These are phyloP conservation scores for Erythrobasidium hasegawianum DNA, from an alignment of 1,284 basidiomycete genomes.

Conservation along the genomic window DNA sequence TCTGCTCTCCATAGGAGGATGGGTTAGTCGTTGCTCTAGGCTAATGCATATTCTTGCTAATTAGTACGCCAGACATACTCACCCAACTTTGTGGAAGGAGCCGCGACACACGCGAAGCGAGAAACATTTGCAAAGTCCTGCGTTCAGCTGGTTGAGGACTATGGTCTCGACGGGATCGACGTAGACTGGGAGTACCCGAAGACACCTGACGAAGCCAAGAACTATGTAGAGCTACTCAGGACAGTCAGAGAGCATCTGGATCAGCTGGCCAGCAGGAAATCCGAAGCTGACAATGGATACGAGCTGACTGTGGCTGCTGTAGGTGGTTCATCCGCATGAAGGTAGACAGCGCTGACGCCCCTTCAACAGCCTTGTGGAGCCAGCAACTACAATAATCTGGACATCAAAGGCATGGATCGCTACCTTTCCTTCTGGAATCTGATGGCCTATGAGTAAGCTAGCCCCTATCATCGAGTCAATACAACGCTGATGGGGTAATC, in stretches of 20 bases:
- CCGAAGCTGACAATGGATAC: conserved; percentile 48
- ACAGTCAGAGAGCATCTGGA: conserved; percentile 52
- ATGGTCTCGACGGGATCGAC: conserved; percentile 72
- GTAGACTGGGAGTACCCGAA: conserved; percentile 55
- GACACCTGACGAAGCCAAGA: conserved; percentile 51
- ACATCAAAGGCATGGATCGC: conserved; percentile 67
- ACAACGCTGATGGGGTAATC: too few relatives aligned
- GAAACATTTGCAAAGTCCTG: conserved; percentile 67
- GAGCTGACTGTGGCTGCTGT: conserved; percentile 50
- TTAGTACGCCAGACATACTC: conserved; percentile 40
- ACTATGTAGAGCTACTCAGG: conserved; percentile 53
- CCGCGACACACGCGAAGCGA: conserved; percentile 49
- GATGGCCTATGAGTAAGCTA: conserved; percentile 60
- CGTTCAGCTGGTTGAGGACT: conserved; percentile 72
- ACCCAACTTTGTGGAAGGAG: conserved; percentile 40
- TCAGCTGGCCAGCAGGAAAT: conserved; percentile 46
- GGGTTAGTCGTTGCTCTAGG: conserved; percentile 16
- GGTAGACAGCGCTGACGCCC: not conserved
- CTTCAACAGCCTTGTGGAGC: conserved; percentile 62
- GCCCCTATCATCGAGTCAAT: too few relatives aligned
- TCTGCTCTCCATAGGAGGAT: conserved; percentile 37
- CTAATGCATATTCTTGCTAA: not conserved
- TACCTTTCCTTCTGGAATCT: conserved; percentile 80
- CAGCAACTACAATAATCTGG: conserved; percentile 63
- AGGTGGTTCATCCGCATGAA: not conserved